Conservation (phyloP, 164 flowering plant genomes). For the Platanus orientalis region DNA sequence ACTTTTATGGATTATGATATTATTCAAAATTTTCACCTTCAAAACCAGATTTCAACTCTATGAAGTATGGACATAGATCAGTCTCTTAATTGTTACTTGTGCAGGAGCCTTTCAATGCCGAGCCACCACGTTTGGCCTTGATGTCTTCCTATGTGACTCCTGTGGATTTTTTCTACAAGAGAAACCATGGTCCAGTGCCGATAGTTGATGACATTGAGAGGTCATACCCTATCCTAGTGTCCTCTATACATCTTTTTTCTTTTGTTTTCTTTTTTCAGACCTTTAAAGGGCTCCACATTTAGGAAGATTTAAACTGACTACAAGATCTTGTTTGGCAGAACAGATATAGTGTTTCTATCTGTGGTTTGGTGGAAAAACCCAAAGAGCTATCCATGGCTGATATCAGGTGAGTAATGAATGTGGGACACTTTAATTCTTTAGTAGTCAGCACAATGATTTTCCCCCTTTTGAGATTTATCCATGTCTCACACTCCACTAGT, state of each 20-base stretch:
- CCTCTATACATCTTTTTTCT: not conserved
- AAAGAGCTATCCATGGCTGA: conserved; percentile 71
- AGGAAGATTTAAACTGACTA: conserved; percentile 15
- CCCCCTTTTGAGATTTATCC: too few relatives aligned
- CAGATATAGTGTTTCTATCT: conserved; percentile 64
- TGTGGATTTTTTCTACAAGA: conserved; percentile 88
- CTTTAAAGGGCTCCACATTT: not conserved
- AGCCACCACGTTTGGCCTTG: conserved; percentile 77
- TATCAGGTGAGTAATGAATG: conserved; percentile 49
- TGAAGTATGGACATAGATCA: not conserved
- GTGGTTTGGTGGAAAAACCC: conserved; percentile 57
- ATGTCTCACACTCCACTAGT: not conserved
- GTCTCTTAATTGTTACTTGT: conserved; percentile 8
- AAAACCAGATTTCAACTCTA: not conserved
- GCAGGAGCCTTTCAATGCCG: conserved; percentile 97
- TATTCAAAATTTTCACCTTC: too few relatives aligned
- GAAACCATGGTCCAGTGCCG: conserved; percentile 98
- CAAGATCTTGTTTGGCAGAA: conserved; percentile 7
- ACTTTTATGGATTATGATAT: too few relatives aligned
- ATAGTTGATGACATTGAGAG: conserved; percentile 81
- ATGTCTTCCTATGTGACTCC: conserved; percentile 87
- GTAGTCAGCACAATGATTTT: too few relatives aligned
- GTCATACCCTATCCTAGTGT: conserved; percentile 25
- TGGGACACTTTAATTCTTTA: not conserved
- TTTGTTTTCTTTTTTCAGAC: not conserved